A percentile compares a stretch with the other conserved stretches of the same genome.
Evolutionary conservation across 148 eudicot species (phyloP).

Genomic region (Silene latifolia): DNA sequence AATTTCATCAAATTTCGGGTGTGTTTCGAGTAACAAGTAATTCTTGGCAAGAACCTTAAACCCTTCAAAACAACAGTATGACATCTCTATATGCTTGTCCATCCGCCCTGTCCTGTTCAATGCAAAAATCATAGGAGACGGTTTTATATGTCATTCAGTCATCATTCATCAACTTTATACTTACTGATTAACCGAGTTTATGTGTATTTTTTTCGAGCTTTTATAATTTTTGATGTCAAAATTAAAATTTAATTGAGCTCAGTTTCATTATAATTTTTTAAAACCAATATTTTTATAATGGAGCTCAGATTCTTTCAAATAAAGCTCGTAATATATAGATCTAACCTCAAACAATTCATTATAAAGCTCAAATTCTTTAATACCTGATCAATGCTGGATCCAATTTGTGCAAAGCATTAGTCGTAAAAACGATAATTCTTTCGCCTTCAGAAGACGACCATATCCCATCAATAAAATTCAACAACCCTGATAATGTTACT

Average conservation of each 20-base stretch:
- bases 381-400: constrained; percentile 26
- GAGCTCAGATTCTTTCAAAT: too few relatives aligned
- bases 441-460: constrained; percentile 33
- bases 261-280: too few relatives aligned
- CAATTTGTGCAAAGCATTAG: constrained; percentile 22
- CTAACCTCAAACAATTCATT: too few relatives aligned
- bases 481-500: constrained; percentile 18
- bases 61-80: constrained; percentile 20
- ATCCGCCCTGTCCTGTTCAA: constrained; percentile 23
- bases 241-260: too few relatives aligned
- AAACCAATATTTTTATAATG: too few relatives aligned
- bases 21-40: constrained; percentile 16
- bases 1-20: constrained; percentile 14
- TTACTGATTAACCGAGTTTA: too few relatives aligned
- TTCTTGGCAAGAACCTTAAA: constrained; percentile 22
- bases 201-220: too few relatives aligned
- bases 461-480: constrained; percentile 23
- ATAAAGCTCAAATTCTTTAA: too few relatives aligned
- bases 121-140: constrained; percentile 1
- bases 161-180: too few relatives aligned
- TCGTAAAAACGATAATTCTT: constrained; percentile 26
- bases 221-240: too few relatives aligned
- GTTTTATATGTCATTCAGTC: neutral
- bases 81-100: constrained; percentile 25
- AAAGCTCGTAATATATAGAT: too few relatives aligned